Percentiles rank a stretch among this genome's conserved stretches.
phyloP scores from a whole-genome alignment of 192 early-diverging fungal genomes.

The Piromyces finnis region DNA sequence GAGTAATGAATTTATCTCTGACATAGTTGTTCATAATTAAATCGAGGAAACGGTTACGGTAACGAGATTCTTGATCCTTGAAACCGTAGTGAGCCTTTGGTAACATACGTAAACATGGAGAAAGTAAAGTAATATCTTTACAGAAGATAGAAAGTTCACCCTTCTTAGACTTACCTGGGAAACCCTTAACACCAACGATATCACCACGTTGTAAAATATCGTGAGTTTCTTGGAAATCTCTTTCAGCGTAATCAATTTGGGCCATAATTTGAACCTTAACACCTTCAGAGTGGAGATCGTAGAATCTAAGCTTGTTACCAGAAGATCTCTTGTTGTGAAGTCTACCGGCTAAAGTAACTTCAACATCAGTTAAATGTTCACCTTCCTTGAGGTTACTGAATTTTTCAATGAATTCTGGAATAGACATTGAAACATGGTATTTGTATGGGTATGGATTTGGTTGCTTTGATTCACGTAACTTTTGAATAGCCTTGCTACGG shows the following conservation, averaged over 20 bases:
- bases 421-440: constrained; percentile 74
- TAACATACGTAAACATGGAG: constrained; percentile 89
- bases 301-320: constrained; percentile 83
- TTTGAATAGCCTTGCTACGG: constrained; percentile 63
- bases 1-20: constrained; percentile 81
- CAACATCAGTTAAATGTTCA: constrained; percentile 41
- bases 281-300: constrained; percentile 85
- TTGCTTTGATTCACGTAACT: constrained; percentile 59
- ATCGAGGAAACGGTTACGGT: constrained; percentile 95
- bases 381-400: constrained; percentile 48
- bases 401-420: constrained; percentile 77
- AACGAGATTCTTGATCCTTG: constrained; percentile 92
- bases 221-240: constrained; percentile 63
- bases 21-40: constrained; percentile 96
- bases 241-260: constrained; percentile 40
- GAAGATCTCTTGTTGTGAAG: constrained; percentile 90
- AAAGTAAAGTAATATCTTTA: constrained; percentile 63
- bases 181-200: constrained; percentile 82
- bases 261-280: constrained; percentile 92
- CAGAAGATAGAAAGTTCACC: constrained; percentile 95
- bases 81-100: constrained; percentile 90
- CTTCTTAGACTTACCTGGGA: constrained; percentile 77
- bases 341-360: constrained; percentile 72
- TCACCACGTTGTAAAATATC: constrained; percentile 80
- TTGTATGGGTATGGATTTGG: constrained; percentile 97